Base-by-base conservation (phyloP, 2,329 filamentous ascomycete species). In the Trichoderma sp. region DNA sequence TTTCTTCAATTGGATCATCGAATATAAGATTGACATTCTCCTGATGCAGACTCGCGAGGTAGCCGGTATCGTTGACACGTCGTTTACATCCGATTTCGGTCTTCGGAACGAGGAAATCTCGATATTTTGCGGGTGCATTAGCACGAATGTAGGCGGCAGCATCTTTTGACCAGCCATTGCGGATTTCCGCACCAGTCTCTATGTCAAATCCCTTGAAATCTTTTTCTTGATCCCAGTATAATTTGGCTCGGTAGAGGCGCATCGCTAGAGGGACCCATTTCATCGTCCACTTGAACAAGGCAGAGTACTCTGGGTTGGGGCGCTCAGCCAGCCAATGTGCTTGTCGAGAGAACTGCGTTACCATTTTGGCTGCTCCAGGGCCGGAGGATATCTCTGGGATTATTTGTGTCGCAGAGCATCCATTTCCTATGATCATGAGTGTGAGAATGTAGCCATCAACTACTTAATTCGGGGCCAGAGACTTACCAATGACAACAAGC, bases 311-410 rank as follows among this genome's bases (percentile, higher is more conserved):
- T 1, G 75, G 73, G 12, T 79, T 78, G 8, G 72, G 73, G 1
- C 76, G 74, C 12, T 78, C 74, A 0, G 73, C 43, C 0, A 87
- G 78, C 78, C 83, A 87, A 72, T 87, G 86, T 5, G 85, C 78
- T 76, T 86, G 85, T 9, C 84, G 82, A n/a, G 79, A 82, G 73
- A 87, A 86, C 63, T 87, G 85, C 0, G 81, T 83, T 26, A 86
- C 77, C 28, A 79, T 81, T 24, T 77, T 80, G 11, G 80, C 83
- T 5, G 81, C 73, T 1, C 63, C 60, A 0, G 74, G 73, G 4
- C 74, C 74, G 0, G 71, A 68, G n/a, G 71, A 76, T 8, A 79
- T 75, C n/a, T 65, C 65, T 3, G 77, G 77, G 3, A 79, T 73
- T 8, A 74, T 36, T 47, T 79, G 77, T 0, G 76, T 78, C 8